These are phyloP conservation scores for Taxillus chinensis DNA, from an alignment of 164 flowering plant species.

Conservation along the genomic window DNA sequence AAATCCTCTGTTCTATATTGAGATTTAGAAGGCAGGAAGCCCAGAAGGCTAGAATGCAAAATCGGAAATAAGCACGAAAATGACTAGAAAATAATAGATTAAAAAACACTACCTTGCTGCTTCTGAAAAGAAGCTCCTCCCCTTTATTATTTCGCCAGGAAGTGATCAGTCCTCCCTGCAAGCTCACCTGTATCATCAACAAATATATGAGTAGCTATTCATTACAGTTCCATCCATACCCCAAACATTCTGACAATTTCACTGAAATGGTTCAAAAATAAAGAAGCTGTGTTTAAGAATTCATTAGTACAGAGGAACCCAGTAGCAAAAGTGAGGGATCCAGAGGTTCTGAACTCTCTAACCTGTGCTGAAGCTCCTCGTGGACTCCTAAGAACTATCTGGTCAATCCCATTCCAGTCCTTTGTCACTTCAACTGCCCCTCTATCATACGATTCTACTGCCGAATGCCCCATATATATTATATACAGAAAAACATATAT, in stretches of 20 bases:
- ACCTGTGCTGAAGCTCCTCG: conserved; percentile 79
- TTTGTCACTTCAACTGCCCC: conserved; percentile 56
- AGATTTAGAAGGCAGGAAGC: background rate
- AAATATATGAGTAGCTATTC: conserved; percentile 5
- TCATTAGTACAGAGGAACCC: background rate
- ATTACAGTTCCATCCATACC: background rate
- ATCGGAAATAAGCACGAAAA: background rate
- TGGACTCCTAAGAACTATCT: conserved; percentile 59
- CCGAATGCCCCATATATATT: conserved; percentile 63
- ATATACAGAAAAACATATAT: conserved; percentile 6
- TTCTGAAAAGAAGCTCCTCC: conserved; percentile 86
- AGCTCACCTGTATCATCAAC: conserved; percentile 54
- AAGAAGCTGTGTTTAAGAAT: background rate
- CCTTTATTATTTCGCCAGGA: conserved; percentile 88
- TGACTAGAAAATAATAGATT: background rate
- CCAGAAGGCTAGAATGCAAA: background rate
- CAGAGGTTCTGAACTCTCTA: conserved; percentile 8
- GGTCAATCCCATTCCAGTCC: conserved; percentile 87
- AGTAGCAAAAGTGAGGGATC: background rate
- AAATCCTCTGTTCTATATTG: no score
- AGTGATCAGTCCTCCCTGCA: conserved; percentile 80
- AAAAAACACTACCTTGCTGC: conserved; percentile 56
- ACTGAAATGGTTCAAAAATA: background rate
- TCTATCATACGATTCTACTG: conserved; percentile 58
- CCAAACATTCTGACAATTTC: background rate